Base-by-base conservation (phyloP, 805 yeast species). In the Yamadazyma kitorensis region DNA sequence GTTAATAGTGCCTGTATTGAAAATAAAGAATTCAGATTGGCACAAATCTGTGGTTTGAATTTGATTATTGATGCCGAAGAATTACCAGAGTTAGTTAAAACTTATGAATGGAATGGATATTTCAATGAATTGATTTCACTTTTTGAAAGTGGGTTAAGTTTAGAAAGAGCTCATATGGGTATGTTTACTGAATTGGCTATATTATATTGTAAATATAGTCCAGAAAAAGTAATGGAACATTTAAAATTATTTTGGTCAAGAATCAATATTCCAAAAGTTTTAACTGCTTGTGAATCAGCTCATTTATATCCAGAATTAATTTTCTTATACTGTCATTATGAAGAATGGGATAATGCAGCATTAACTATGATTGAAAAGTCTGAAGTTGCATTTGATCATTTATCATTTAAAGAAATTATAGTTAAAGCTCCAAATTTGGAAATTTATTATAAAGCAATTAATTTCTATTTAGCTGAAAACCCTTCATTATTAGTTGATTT, bases 131-230 rank as follows among this genome's bases (percentile, higher is more conserved):
- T 93, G 46, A 86, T 91, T 44, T 78, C 96, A 12, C 76, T 93
- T 52, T 87, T 93, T 52, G 98, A 93, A 64, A 91, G 88, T 51
- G 98, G 98, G 46, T 74, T 93, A 40, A 94, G 96, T 26, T 74
- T 93, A 49, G 98, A 93, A 71, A 85, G 98, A 61, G 98, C 98
- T 24, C 98, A 93, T 59, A 93, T 93, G 98, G 98, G 98, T 50
- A 91, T 93, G 97, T 93, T 93, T 61, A 93, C 98, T 8, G 97
- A 89, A 64, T 74, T 93, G 51, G 96, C 98, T 15, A 74, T 86
- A 30, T 71, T 93, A 49, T 93, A 91, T 68, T 76, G 94, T 46
- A 91, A 89, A 61, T 93, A 89, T 65, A 77, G 79, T 43, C 96
- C 97, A 18, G 85, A 80, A 33, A 83, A 80, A 64, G 85, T 94